Evolutionary conservation across 352 stramenopile genomes (phyloP), one percentile per base, ranked within the genome.

Genomic region (Phytopythium mirpurense): DNA sequence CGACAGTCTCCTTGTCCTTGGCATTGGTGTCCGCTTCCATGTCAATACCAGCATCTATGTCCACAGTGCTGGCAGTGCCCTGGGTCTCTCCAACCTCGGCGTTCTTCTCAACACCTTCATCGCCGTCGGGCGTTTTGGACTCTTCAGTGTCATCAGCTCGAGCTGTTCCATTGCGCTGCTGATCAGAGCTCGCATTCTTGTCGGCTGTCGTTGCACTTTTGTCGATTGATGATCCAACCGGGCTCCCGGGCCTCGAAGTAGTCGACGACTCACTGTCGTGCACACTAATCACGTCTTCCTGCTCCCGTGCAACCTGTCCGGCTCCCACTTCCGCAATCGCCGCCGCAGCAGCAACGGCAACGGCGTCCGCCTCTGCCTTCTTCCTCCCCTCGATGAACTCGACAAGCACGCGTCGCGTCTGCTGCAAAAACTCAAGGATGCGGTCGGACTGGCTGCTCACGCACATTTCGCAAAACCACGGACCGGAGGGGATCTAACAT

Each of bases 361-460:
- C 27, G 3, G 40, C 36, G 35, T 55, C 43, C 15, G 35, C 26
- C 8, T 51, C 44, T 10, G 52, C 43, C 38, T 29, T 34, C 46
- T 64, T 68, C 38, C 62, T 46, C 38, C 67, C 54, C 24, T 41
- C 51, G 24, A 81, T 74, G 14, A 56, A 66, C 36, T 81, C 63
- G 27, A 72, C 57, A 0, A 84, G 54, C 9, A 89, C 77, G 9
- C 78, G 75, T 11, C 72, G 67, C 14, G 73, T 81, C 35, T 89
- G 78, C 43, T 83, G 73, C 15, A 89, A 56, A 47, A 89, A 89
- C 27, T 85, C 72, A 12, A 86, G 63, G 34, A 89, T 83, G 3
- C 71, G 59, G 42, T 78, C 63, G 16, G 75, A 75, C 59, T 88
- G 78, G 11, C 51, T 74, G 12, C 57, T 69, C 31, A 83, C 48